Percentiles rank a stretch among this genome's conserved stretches.
Evolutionary conservation across 78 protist genomes (phyloP).

Genomic region (Andalucia godoyi): DNA sequence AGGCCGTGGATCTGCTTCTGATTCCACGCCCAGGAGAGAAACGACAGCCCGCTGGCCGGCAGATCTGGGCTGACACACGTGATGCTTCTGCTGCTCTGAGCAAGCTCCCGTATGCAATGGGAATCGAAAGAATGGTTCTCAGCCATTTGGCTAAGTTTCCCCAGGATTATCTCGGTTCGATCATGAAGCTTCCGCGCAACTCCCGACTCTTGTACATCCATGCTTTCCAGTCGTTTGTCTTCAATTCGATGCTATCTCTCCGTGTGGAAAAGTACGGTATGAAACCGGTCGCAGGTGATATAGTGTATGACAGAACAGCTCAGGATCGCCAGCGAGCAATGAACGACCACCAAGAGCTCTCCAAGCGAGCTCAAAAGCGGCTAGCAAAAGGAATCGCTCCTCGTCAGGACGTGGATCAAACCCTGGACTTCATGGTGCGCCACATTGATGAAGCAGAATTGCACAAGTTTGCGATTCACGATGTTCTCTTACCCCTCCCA

Average conservation of each 20-base stretch:
- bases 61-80: not conserved
- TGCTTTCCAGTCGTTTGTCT: slow-evolving; percentile 39
- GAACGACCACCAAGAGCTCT: not conserved
- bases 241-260: slow-evolving; percentile 45
- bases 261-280: slow-evolving; percentile 33
- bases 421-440: not conserved
- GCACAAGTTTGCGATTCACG: slow-evolving; percentile 22
- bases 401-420: slow-evolving; percentile 5
- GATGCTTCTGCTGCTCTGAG: not conserved
- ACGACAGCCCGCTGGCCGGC: not conserved
- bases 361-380: not conserved
- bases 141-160: slow-evolving; percentile 1
- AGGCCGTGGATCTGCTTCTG: not conserved
- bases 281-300: slow-evolving; percentile 35
- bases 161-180: not conserved
- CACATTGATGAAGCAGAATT: slow-evolving; percentile 29
- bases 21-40: not conserved
- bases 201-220: slow-evolving; percentile 35
- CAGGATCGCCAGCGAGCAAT: not conserved
- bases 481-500: slow-evolving; percentile 60
- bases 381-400: not conserved
- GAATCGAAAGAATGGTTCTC: not conserved
- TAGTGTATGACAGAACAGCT: not conserved
- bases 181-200: slow-evolving; percentile 2
- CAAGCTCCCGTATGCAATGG: not conserved